Base-by-base conservation (phyloP, 108 stramenopile species). In the Tribonema minus region DNA sequence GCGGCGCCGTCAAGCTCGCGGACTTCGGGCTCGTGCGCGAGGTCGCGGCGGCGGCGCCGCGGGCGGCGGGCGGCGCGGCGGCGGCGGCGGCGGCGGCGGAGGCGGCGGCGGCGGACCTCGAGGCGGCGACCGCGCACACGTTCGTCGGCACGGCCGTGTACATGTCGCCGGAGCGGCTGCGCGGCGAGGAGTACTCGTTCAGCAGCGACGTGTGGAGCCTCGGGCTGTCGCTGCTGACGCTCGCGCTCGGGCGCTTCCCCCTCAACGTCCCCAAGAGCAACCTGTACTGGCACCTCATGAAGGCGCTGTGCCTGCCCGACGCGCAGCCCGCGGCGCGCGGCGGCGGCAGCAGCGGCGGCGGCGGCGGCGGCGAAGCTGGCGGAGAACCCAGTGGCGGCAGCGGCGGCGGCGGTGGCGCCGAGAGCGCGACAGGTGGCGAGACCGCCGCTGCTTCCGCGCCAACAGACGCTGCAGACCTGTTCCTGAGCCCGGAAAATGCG, bases 1-100 rank as follows among this genome's bases (percentile, higher is more conserved):
- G 92, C 60, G 98, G 98, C n/a, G 80, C 87, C 9, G 87, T 96
- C 29, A 98, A 98, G 83, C 88, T 98, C 3, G 98, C 98, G 28
- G 98, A 98, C 87, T 98, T 98, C 79, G 98, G 98, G 34, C 28
- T 75, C 32, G 63, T 75, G 41, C 38, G 46, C n/a, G n/a, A n/a
- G n/a, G n/a, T n/a, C n/a, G n/a, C n/a, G n/a, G n/a, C n/a, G n/a
- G n/a, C n/a, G n/a, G n/a, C n/a, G n/a, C n/a, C n/a, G n/a, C n/a
- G n/a, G n/a, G n/a, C n/a, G n/a, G n/a, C n/a, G n/a, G n/a, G n/a
- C n/a, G n/a, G n/a, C n/a, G n/a, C n/a, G n/a, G n/a, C n/a, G n/a
- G n/a, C n/a, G n/a, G n/a, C n/a, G n/a, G n/a, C n/a, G n/a, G n/a
- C n/a, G n/a, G n/a, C n/a, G n/a, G n/a, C n/a, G n/a, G n/a, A n/a